These are phyloP conservation scores for Vachellia collinsii DNA, from an alignment of 306 rosid genomes.

Conservation along the genomic window DNA sequence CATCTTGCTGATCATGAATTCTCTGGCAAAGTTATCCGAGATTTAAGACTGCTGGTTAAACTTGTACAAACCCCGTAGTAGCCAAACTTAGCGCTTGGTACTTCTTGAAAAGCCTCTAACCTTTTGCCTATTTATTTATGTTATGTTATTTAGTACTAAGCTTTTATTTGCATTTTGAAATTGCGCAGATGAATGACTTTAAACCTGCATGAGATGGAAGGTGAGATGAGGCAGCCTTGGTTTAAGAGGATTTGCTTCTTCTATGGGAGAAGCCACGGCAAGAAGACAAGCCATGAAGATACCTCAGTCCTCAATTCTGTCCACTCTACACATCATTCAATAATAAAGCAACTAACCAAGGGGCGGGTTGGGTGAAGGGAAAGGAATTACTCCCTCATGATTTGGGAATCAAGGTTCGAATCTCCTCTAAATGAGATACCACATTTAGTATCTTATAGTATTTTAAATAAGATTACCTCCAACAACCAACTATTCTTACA, in stretches of 20 bases:
- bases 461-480: too few species aligned
- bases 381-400: too few species aligned
- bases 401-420: too few species aligned
- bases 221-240: background rate
- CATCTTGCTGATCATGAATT: background rate
- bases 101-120: background rate
- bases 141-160: background rate
- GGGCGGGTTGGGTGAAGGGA: too few species aligned
- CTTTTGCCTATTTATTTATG: background rate
- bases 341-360: too few species aligned
- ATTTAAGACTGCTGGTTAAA: background rate
- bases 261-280: too few species aligned
- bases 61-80: background rate
- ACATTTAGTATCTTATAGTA: too few species aligned
- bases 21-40: background rate
- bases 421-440: too few species aligned
- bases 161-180: background rate
- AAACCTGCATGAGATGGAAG: background rate
- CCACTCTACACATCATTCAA: too few species aligned
- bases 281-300: too few species aligned
- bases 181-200: background rate
- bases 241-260: background rate
- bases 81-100: background rate
- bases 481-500: too few species aligned
- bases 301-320: too few species aligned